phyloP scores from a whole-genome alignment of 2,329 filamentous ascomycete genomes.

The Epichloe sylvatica region DNA sequence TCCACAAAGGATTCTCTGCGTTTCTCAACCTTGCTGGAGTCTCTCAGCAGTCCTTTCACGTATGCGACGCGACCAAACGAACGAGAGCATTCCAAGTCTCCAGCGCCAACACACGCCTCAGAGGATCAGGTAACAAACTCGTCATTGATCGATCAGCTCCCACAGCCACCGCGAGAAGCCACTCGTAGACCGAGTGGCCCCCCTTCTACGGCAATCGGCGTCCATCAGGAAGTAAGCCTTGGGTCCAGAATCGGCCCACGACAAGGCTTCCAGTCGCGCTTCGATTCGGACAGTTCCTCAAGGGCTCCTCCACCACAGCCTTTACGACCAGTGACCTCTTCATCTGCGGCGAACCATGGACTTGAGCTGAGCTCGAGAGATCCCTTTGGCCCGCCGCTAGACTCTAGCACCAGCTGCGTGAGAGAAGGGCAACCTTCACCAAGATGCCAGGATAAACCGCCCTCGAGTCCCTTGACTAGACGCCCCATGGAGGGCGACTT shows the following conservation, averaged over 20 bases:
- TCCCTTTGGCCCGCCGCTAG: conserved; percentile 11
- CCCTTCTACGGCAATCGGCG: conserved; percentile 3
- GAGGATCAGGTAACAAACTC: conserved; percentile 2
- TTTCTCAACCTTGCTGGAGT: neutral
- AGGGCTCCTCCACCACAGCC: conserved; percentile 11
- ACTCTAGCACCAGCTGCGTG: conserved; percentile 6
- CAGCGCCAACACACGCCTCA: neutral
- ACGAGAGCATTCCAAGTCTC: conserved; percentile 6
- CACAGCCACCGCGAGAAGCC: neutral
- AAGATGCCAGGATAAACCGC: conserved; percentile 5
- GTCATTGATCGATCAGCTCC: conserved; percentile 4
- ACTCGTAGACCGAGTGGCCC: neutral
- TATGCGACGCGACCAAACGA: conserved; percentile 3
- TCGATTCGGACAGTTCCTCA: conserved; percentile 11
- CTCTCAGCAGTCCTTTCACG: neutral
- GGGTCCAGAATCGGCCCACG: neutral
- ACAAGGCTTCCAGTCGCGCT: conserved; percentile 13
- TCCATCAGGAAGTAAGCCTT: neutral
- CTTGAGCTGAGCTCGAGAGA: conserved; percentile 8
- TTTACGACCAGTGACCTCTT: conserved; percentile 11
- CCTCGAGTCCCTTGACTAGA: conserved; percentile 16
- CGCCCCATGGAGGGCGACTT: conserved; percentile 20
- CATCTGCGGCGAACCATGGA: conserved; percentile 8
- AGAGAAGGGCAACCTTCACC: conserved; percentile 4
- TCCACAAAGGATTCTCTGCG: neutral